Evolutionary conservation across 1,139 yeast species (phyloP), one percentile per base, ranked within the genome.

Genomic region (Meyerozyma elateridarum): DNA sequence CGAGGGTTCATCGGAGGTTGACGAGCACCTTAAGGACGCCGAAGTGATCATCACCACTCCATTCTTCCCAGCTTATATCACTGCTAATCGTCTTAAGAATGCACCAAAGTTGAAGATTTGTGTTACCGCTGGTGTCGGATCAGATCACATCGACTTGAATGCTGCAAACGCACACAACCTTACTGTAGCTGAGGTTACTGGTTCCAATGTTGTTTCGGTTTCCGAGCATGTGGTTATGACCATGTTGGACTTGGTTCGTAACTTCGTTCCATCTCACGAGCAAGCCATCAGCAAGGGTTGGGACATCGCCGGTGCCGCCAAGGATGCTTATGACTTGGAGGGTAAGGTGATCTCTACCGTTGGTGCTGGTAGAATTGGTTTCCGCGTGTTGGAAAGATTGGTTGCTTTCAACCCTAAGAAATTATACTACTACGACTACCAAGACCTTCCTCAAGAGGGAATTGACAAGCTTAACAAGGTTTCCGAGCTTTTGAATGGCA

Each of bases 211-310:
- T 30, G 75, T 70, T 15, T 79, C 89, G 4, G 93, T 84, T 28
- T 89, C 93, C 7, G 94, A 84, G 58, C 93, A 83, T 49, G 91
- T 76, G 28, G 55, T 84, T 31, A 77, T 83, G 83, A 78, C 85
- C 31, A 83, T 83, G 47, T 66, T 84, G 48, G 71, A 71, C 25
- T 68, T 84, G 49, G 80, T 84, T 28, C 73, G 89, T 51, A 84
- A 83, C 70, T 83, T 79, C 48, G 94, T 55, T 36, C 88, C 88
- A 28, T 83, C 89, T 18, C 89, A 83, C 54, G 73, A 78, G 34
- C 85, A 79, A 56, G 93, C 81, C 34, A 48, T 71, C 34, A 21
- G 35, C 5, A 48, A 54, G 28, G 80, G 18, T 79, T 83, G 93
- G 93, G 83, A 84, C 50, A 85, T 84, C 49, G 91, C 91, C 19